Evolutionary conservation across 2,329 filamentous ascomycete genomes (phyloP), one percentile per base, ranked within the genome.

Genomic region (Zymoseptoria pseudotritici): DNA sequence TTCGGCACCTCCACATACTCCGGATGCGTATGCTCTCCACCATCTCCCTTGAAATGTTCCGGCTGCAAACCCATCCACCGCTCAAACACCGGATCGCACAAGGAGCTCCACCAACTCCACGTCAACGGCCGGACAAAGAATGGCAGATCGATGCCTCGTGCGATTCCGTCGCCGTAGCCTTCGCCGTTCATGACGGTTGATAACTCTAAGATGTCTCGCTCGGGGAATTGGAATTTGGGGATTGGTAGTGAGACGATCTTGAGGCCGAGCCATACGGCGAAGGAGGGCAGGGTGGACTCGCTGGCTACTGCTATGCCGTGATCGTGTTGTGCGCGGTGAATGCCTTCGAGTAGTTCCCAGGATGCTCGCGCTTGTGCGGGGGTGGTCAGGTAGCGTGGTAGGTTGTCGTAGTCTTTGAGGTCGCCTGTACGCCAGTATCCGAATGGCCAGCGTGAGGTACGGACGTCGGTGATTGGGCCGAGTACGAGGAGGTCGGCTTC

Each of bases 401-500:
- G n/a, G 9, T 20, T 52, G 20, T 21, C 57, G 7, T 71, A 69
- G 6, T 64, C 56, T 11, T 31, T 11, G 49, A 67, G 70, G 61
- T 74, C 70, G 42, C 72, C 72, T 31, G 59, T 20, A 24, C 71
- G 63, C 72, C 73, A 77, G 54, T 65, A 64, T 8, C 63, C 59
- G 59, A 74, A 76, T 0, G 70, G 61, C 75, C 75, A 76, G 21
- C 64, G 57, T 36, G 63, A 56, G 9, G 59, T 55, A 19, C 49
- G 52, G 9, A 60, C 63, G 19, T 65, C 61, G 52, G 56, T 53
- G 11, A 65, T 10, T 2, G 55, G 58, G 49, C 58, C 58, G 4
- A 65, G 54, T 7, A 66, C 57, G 11, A 66, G 56, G 65, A 94
- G 83, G 73, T 97, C 92, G 10, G 92, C 91, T 56, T 94, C 89